Base-by-base conservation (phyloP, 192 early-diverging fungal species). In the Podila minutissima region DNA sequence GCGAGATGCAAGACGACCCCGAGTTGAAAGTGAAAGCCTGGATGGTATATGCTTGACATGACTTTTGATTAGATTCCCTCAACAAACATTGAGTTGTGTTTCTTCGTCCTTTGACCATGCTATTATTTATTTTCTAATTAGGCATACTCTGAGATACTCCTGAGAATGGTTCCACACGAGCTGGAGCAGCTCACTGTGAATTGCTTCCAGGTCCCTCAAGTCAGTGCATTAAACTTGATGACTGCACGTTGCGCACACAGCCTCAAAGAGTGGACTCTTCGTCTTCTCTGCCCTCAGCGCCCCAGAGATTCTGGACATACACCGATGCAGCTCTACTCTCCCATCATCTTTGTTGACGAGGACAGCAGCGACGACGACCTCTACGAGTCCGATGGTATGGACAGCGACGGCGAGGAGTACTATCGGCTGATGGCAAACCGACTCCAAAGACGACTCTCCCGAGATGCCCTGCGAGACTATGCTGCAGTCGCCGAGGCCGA, bases 211-310 rank as follows among this genome's bases (percentile, higher is more conserved):
- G 59, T 74, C 3, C 72, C 72, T 3, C 64, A 51, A 11, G 33
- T 20, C 1, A 65, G 62, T 3, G 19, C 72, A 24, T 24, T 74
- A 60, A 28, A 7, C 24, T 3, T 49, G 6, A 67, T 74, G 66
- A 41, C 50, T 32, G 48, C 17, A 4, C 72, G 59, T 38, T 58
- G 61, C 35, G 55, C 41, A 28, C 35, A 62, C 8, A 67, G n/a
- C 10, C 66, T 74, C 22, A 67, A 67, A 38, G 62, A 64, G n/a
- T 74, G 72, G 72, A 62, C n/a, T 5, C 48, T 74, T 29, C 65
- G 59, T 51, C 17, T 74, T n/a, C 46, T 74, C 22, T 74, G 65
- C n/a, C 72, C 72, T 2, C 72, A 74, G 46, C 29, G 60, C 51
- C 72, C 72, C 6, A 46, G 57, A 46, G 10, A 53, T 10, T 28